Conservation (phyloP, 169 alveolate genomes). For the Amoebophrya sp. region DNA sequence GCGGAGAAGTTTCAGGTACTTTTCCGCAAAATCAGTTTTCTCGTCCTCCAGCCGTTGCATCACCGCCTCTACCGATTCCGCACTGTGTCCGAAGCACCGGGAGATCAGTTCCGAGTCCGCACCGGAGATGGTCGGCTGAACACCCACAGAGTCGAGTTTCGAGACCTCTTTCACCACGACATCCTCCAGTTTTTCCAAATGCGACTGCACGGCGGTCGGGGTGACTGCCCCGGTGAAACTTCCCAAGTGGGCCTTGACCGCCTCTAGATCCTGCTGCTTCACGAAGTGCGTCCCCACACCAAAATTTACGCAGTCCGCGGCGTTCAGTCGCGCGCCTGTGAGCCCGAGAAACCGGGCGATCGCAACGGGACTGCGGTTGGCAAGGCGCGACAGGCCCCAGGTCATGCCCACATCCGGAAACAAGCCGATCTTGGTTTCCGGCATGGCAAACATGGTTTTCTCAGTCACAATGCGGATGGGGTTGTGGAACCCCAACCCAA, state of each 20-base stretch:
- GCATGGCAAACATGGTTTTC: constrained; percentile 77
- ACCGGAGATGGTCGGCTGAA: not conserved
- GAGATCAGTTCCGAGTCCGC: not conserved
- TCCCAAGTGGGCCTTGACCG: not conserved
- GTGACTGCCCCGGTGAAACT: not conserved
- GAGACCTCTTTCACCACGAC: not conserved
- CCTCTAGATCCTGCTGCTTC: not conserved
- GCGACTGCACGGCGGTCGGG: not conserved
- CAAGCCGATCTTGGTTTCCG: constrained; percentile 76
- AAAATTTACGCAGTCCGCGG: not conserved
- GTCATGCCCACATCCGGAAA: constrained; percentile 73
- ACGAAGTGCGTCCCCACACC: not conserved
- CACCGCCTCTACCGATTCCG: not conserved
- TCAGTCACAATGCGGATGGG: constrained; percentile 73
- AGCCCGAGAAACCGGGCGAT: not conserved
- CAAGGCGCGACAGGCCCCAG: not conserved
- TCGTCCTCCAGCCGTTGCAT: not conserved
- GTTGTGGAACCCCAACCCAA: constrained; percentile 73
- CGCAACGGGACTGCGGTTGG: not conserved
- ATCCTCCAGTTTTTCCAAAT: not conserved
- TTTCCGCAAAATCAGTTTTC: not conserved
- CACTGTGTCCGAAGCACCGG: not conserved
- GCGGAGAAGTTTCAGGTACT: not conserved
- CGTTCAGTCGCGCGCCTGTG: not conserved
- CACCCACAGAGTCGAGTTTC: not conserved